A percentile compares a stretch with the other conserved stretches of the same genome.
Evolutionary conservation across 805 yeast species (phyloP).

Genomic region (Cyberlindnera euphorbiae): DNA sequence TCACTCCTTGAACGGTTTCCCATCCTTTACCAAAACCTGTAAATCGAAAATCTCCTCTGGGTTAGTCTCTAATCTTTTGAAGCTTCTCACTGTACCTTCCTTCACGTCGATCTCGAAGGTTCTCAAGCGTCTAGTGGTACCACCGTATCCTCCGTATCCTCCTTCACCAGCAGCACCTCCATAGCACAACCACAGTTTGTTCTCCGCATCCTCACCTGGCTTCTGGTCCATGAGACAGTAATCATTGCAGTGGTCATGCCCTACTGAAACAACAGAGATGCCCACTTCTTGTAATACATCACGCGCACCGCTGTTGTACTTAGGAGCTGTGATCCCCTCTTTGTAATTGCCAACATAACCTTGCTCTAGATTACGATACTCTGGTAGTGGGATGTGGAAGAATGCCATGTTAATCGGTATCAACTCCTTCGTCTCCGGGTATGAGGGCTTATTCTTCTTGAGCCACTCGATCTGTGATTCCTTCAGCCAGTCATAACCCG

Average conservation of each 20-base stretch:
- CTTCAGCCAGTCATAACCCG: constrained; percentile 86
- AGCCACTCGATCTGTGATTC: constrained; percentile 62
- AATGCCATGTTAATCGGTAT: constrained; percentile 76
- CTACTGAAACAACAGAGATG: constrained; percentile 72
- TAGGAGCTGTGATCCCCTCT: constrained; percentile 81
- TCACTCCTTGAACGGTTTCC: constrained; percentile 10
- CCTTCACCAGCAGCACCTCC: constrained; percentile 96
- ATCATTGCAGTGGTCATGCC: constrained; percentile 96
- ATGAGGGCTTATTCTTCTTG: constrained; percentile 28
- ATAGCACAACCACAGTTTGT: constrained; percentile 73
- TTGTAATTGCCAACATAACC: constrained; percentile 54
- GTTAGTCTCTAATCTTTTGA: constrained; percentile 67
- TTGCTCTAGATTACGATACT: constrained; percentile 50
- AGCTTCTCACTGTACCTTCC: constrained; percentile 42
- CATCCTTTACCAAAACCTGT: constrained; percentile 33
- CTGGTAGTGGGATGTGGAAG: constrained; percentile 92
- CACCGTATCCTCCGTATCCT: constrained; percentile 92
- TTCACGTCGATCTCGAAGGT: constrained; percentile 59
- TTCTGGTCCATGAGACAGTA: constrained; percentile 63
- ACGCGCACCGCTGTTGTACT: constrained; percentile 62
- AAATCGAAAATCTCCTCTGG: constrained; percentile 41
- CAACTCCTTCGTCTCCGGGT: constrained; percentile 15
- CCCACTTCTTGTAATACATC: constrained; percentile 57
- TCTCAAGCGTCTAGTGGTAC: constrained; percentile 76
- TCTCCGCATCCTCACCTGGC: constrained; percentile 23